Percentiles rank a stretch among this genome's conserved stretches.
These are phyloP conservation scores for Pythium phragmitis DNA, from an alignment of 352 stramenopile species.

Conservation along the genomic window DNA sequence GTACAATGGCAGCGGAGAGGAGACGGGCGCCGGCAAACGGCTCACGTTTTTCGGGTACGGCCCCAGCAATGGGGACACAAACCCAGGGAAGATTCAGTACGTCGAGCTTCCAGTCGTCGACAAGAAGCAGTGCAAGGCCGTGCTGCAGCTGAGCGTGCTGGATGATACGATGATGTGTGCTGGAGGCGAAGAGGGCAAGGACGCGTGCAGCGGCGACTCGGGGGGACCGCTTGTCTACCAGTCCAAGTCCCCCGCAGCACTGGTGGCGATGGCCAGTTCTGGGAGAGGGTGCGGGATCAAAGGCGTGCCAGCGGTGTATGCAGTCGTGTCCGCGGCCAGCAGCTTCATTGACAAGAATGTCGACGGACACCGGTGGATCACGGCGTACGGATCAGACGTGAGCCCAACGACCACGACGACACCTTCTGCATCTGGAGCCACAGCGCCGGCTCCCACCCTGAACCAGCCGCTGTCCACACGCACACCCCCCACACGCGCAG, in stretches of 20 bases:
- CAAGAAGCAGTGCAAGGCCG: conserved; percentile 24
- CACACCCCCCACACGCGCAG: neutral
- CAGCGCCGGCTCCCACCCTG: neutral
- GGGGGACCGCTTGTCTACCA: conserved; percentile 33
- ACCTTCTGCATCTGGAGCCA: neutral
- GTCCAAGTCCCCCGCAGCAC: neutral
- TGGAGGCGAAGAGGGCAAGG: conserved; percentile 34
- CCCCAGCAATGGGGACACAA: neutral
- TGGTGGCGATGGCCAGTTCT: conserved; percentile 38
- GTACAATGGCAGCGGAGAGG: conserved; percentile 12
- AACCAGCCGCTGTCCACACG: neutral
- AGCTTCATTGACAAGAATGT: conserved; percentile 36
- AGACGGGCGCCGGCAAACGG: neutral
- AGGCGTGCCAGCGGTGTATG: conserved; percentile 38
- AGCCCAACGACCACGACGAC: neutral
- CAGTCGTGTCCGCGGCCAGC: conserved; percentile 22
- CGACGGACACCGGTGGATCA: conserved; percentile 29
- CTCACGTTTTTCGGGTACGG: conserved; percentile 31
- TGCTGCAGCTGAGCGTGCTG: conserved; percentile 13
- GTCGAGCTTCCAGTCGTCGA: conserved; percentile 31
- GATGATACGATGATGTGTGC: conserved; percentile 38
- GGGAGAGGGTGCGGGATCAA: conserved; percentile 35
- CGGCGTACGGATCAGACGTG: neutral
- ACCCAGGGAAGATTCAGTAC: conserved; percentile 12
- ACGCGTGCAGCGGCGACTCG: conserved; percentile 43